Evolutionary conservation across 306 rosid genomes (phyloP).

Genomic region (Coriaria nepalensis): DNA sequence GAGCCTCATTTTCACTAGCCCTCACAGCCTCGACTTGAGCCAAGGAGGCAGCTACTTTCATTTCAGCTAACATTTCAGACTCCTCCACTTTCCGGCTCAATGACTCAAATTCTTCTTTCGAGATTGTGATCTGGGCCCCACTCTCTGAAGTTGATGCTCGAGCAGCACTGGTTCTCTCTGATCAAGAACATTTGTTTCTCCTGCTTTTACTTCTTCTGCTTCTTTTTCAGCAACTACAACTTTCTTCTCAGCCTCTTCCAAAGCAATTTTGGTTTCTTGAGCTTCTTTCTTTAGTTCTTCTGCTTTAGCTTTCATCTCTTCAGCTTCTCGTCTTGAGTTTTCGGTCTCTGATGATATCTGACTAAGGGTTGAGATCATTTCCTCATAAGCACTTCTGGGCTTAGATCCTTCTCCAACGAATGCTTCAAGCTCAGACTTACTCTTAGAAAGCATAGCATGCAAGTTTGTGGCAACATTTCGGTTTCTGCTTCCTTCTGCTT

Average conservation of each 20-base stretch:
- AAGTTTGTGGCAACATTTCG: conserved; percentile 70
- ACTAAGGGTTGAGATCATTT: conserved; percentile 59
- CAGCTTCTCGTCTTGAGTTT: conserved; percentile 56
- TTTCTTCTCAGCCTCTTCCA: conserved; percentile 60
- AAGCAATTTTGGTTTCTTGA: conserved; percentile 44
- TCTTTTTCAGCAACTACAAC: conserved; percentile 58
- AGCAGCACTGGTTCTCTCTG: conserved; percentile 66
- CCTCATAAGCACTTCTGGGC: conserved; percentile 65
- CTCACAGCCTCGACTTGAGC: conserved; percentile 99
- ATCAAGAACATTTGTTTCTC: conserved; percentile 63
- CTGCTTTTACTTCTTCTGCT: conserved; percentile 77
- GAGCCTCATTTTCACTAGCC: conserved; percentile 81
- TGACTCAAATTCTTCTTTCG: conserved; percentile 72
- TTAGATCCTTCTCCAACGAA: conserved; percentile 60
- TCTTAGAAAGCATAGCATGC: conserved; percentile 63
- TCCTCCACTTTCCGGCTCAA: conserved; percentile 80
- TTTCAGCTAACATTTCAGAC: conserved; percentile 68
- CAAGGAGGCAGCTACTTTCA: conserved; percentile 91
- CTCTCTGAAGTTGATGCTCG: conserved; percentile 86
- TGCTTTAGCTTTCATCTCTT: conserved; percentile 60
- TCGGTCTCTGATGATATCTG: conserved; percentile 60
- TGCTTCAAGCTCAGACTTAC: conserved; percentile 69
- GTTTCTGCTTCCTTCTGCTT: conserved; percentile 85
- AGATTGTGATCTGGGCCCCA: conserved; percentile 61
- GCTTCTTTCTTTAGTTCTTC: conserved; percentile 64